phyloP scores from a whole-genome alignment of 106 monocot species.

The Dendrobium catenatum region DNA sequence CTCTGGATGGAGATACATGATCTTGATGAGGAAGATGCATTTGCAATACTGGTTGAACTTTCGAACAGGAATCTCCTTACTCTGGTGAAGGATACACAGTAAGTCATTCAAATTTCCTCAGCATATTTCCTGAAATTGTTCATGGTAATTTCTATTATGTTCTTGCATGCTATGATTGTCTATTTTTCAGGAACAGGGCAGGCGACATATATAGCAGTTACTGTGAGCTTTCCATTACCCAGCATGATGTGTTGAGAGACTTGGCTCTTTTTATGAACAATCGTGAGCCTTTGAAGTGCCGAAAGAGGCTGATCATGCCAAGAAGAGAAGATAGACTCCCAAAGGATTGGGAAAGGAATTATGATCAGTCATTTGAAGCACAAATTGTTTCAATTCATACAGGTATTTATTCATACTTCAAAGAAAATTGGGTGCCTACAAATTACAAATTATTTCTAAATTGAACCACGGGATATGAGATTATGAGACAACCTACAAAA shows the following conservation, averaged over 20 bases:
- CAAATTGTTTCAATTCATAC: slow-evolving; percentile 57
- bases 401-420: slow-evolving; percentile 20
- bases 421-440: no score
- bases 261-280: slow-evolving; percentile 43
- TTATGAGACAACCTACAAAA: no score
- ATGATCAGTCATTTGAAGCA: slow-evolving; percentile 36
- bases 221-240: slow-evolving; percentile 46
- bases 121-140: neutral
- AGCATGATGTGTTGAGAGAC: slow-evolving; percentile 58
- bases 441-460: no score
- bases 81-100: slow-evolving; percentile 58
- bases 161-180: neutral
- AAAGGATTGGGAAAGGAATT: slow-evolving; percentile 47
- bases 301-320: slow-evolving; percentile 41
- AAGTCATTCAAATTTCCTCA: slow-evolving; percentile 5
- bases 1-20: slow-evolving; percentile 65
- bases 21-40: slow-evolving; percentile 49
- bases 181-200: slow-evolving; percentile 36
- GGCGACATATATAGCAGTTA: slow-evolving; percentile 53
- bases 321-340: slow-evolving; percentile 52
- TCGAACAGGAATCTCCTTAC: slow-evolving; percentile 47
- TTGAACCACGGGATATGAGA: no score
- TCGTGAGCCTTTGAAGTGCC: slow-evolving; percentile 19
- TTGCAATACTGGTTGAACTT: slow-evolving; percentile 39
- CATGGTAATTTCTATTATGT: neutral